Percentiles rank a stretch among this genome's conserved stretches.
phyloP scores from a whole-genome alignment of 352 stramenopile genomes.

The Globisporangium ultimum region DNA sequence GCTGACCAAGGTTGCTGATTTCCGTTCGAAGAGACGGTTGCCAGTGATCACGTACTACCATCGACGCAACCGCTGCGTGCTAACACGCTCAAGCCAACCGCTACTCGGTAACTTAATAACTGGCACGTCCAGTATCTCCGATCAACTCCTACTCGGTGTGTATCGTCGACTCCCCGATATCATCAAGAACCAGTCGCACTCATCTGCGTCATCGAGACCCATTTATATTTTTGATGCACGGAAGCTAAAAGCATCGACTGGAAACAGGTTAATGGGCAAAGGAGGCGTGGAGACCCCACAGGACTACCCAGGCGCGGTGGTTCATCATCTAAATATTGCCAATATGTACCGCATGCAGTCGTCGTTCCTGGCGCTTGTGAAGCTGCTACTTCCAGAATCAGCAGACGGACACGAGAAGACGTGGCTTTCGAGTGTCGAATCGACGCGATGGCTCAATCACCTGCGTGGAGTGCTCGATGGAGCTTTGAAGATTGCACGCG shows the following conservation, averaged over 20 bases:
- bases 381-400: constrained; percentile 62
- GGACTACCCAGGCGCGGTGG: constrained; percentile 71
- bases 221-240: constrained; percentile 91
- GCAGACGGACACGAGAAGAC: constrained; percentile 64
- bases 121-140: constrained; percentile 64
- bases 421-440: constrained; percentile 70
- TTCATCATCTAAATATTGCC: constrained; percentile 87
- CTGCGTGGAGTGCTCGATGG: constrained; percentile 78
- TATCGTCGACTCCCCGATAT: constrained; percentile 82
- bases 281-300: constrained; percentile 86
- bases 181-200: constrained; percentile 66
- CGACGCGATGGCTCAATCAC: constrained; percentile 83
- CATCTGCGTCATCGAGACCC: constrained; percentile 56
- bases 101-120: constrained; percentile 72
- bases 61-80: constrained; percentile 65
- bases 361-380: constrained; percentile 64
- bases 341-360: constrained; percentile 94
- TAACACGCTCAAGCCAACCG: constrained; percentile 82
- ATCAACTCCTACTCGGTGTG: constrained; percentile 70
- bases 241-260: constrained; percentile 86
- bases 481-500: constrained; percentile 80
- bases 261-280: constrained; percentile 90
- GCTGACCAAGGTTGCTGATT: constrained; percentile 71
- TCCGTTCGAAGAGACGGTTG: constrained; percentile 83
- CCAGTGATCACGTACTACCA: constrained; percentile 88